A percentile compares a stretch with the other conserved stretches of the same genome.
These are phyloP conservation scores for Stachybotrys chartarum DNA, from an alignment of 2,329 filamentous ascomycete species.

Conservation along the genomic window DNA sequence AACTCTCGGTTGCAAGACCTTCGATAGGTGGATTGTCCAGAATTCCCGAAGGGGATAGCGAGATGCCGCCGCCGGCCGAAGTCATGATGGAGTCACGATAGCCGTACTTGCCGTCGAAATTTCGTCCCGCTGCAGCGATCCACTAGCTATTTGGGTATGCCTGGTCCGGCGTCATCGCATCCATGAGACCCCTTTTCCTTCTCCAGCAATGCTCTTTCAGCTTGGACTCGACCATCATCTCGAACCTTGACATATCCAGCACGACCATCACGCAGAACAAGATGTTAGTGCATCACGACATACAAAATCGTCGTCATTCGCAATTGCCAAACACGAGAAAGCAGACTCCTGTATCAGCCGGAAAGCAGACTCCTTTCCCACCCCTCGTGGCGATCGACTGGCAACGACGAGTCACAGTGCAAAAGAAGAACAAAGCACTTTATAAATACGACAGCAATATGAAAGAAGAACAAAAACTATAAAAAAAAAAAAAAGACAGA, in stretches of 20 bases:
- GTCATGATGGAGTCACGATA: conserved; percentile 18
- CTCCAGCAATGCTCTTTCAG: too few relatives aligned
- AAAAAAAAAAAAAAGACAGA: not conserved
- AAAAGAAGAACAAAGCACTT: not conserved
- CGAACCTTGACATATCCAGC: not conserved
- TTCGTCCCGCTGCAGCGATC: not conserved
- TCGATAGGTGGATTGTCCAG: conserved; percentile 43
- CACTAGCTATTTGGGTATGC: not conserved
- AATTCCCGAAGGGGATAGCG: conserved; percentile 50
- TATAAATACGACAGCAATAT: too few relatives aligned
- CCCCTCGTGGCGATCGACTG: not conserved
- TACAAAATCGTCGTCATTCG: too few relatives aligned
- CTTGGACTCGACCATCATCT: too few relatives aligned
- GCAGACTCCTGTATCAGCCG: too few relatives aligned
- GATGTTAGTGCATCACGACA: too few relatives aligned
- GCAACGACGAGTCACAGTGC: not conserved
- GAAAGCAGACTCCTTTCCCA: too few relatives aligned
- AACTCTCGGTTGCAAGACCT: conserved; percentile 27
- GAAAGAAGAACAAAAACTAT: not conserved
- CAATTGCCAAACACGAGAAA: too few relatives aligned
- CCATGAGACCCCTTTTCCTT: not conserved
- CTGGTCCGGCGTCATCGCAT: not conserved
- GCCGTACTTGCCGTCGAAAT: not conserved
- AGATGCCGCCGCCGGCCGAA: conserved; percentile 28
- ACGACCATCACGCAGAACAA: not conserved